phyloP scores from a whole-genome alignment of 2,329 filamentous ascomycete genomes.

The Beauveria rudraprayagi region DNA sequence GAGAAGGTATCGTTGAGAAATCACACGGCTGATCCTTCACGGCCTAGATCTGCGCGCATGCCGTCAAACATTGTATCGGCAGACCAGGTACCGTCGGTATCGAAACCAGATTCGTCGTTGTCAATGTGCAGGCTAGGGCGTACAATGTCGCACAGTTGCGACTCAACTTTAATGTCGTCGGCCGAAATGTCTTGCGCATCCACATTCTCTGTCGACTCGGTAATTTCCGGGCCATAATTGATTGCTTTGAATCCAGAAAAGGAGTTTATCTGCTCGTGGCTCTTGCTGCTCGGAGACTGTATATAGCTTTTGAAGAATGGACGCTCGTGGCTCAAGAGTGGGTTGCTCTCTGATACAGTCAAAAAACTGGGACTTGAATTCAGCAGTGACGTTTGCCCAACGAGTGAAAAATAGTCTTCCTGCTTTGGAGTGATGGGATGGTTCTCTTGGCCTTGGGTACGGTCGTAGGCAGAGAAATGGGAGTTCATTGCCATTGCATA shows the following conservation, averaged over 20 bases:
- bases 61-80: neutral
- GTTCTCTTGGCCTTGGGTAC: neutral
- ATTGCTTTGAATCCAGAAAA: slow-evolving; percentile 24
- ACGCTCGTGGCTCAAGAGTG: slow-evolving; percentile 6
- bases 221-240: slow-evolving; percentile 18
- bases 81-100: slow-evolving; percentile 1
- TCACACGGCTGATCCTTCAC: neutral
- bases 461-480: slow-evolving; percentile 8
- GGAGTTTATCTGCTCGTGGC: slow-evolving; percentile 15
- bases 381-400: neutral
- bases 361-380: slow-evolving; percentile 9
- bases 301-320: slow-evolving; percentile 18
- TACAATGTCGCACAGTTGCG: slow-evolving; percentile 19
- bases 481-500: slow-evolving; percentile 1
- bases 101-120: neutral
- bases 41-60: neutral
- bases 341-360: slow-evolving; percentile 8
- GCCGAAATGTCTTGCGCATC: slow-evolving; percentile 6
- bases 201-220: slow-evolving; percentile 14
- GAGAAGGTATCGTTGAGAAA: neutral
- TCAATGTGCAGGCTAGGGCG: neutral
- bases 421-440: slow-evolving; percentile 3
- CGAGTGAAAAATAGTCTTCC: slow-evolving; percentile 8
- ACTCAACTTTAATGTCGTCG: slow-evolving; percentile 19
- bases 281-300: slow-evolving; percentile 11